Conservation (phyloP, 164 flowering plant species). For the Magnolia changhungtana region DNA sequence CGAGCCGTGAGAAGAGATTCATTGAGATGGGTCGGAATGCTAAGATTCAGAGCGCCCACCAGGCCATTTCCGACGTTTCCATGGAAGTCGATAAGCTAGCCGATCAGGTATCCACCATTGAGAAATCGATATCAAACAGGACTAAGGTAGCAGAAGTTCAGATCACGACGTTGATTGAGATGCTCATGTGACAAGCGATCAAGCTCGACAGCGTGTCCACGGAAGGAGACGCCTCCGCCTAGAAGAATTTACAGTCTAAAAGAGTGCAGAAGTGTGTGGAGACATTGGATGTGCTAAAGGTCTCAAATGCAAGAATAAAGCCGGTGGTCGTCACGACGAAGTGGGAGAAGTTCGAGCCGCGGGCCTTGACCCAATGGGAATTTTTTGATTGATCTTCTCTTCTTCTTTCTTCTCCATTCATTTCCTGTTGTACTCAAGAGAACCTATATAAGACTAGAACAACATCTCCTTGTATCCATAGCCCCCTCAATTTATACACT, state of each 20-base stretch:
- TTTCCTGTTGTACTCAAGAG: slow-evolving; percentile 4
- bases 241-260: slow-evolving; percentile 52
- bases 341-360: slow-evolving; percentile 66
- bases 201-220: slow-evolving; percentile 49
- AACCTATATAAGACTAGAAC: neutral
- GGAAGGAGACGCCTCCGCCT: slow-evolving; percentile 48
- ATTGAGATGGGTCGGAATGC: slow-evolving; percentile 56
- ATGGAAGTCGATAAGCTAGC: slow-evolving; percentile 62
- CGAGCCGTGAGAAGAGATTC: slow-evolving; percentile 49
- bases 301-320: slow-evolving; percentile 46
- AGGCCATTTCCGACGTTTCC: slow-evolving; percentile 51
- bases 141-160: slow-evolving; percentile 62
- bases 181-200: slow-evolving; percentile 71
- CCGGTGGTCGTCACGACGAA: slow-evolving; percentile 48
- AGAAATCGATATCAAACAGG: slow-evolving; percentile 49
- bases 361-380: slow-evolving; percentile 43
- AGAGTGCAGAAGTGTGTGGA: slow-evolving; percentile 77
- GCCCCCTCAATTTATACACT: neutral
- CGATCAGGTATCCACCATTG: slow-evolving; percentile 63
- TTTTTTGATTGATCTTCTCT: slow-evolving; percentile 41
- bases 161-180: slow-evolving; percentile 63
- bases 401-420: neutral
- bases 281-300: slow-evolving; percentile 56
- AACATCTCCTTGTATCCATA: slow-evolving; percentile 12
- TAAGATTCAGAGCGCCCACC: slow-evolving; percentile 49